These are phyloP conservation scores for Paramecium octaurelia DNA, from an alignment of 73 alveolate species.

Conservation along the genomic window DNA sequence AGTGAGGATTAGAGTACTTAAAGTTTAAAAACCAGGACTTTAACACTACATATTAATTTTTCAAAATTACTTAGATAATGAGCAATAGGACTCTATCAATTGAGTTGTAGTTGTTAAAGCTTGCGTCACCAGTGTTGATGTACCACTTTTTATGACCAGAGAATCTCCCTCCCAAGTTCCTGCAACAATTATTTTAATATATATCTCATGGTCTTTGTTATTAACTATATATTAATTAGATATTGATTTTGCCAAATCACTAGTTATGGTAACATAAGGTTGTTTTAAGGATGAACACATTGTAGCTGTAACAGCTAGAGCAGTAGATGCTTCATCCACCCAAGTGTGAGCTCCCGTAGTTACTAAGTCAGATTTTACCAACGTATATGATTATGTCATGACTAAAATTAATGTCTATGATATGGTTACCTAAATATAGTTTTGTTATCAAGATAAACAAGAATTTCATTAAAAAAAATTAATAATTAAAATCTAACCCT, in stretches of 20 bases:
- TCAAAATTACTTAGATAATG: not conserved
- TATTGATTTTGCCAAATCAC: not conserved
- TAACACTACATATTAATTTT: not conserved
- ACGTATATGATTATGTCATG: not conserved
- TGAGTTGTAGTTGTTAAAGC: not conserved
- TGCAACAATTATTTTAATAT: not conserved
- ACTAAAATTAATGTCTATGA: not conserved
- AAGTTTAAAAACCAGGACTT: not conserved
- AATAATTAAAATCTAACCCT: not conserved
- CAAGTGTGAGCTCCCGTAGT: not conserved
- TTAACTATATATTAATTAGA: not conserved
- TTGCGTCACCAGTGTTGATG: not conserved
- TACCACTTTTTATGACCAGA: not conserved
- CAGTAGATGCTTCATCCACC: not conserved
- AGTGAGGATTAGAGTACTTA: not conserved
- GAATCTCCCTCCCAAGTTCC: not conserved
- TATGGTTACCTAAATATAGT: not conserved
- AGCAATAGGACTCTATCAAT: not conserved
- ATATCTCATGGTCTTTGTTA: not conserved
- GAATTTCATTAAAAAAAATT: not conserved
- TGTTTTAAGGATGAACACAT: not conserved
- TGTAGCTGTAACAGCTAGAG: not conserved
- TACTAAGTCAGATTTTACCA: not conserved
- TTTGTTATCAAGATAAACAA: not conserved
- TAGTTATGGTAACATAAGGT: not conserved